These are phyloP conservation scores for Volvox africanus DNA, from an alignment of 139 green algal species.

Conservation along the genomic window DNA sequence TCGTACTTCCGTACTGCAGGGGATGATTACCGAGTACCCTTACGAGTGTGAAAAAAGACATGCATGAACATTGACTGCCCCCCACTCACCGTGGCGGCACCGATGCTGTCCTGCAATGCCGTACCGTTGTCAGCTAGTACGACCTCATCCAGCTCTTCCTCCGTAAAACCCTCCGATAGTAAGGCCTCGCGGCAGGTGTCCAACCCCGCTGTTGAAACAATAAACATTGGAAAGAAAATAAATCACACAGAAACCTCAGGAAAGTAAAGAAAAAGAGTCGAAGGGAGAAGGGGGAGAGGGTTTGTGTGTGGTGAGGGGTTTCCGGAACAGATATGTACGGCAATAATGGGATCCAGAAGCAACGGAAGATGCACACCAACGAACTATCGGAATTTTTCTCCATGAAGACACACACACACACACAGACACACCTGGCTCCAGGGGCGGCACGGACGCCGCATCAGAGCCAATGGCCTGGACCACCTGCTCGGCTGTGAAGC, in stretches of 20 bases:
- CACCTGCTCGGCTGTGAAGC: constrained; percentile 32
- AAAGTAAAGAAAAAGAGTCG: background rate
- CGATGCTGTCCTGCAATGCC: constrained; percentile 23
- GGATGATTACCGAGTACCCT: too few relatives aligned
- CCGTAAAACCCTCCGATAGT: constrained; percentile 5
- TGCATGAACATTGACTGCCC: background rate
- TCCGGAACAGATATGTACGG: background rate
- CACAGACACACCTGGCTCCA: constrained; percentile 22
- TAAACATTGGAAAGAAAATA: background rate
- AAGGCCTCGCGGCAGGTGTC: constrained; percentile 7
- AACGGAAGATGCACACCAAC: too few relatives aligned
- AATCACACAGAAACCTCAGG: too few relatives aligned
- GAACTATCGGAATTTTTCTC: too few relatives aligned
- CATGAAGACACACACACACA: background rate
- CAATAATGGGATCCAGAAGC: too few relatives aligned
- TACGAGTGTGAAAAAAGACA: background rate
- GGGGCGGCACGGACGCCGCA: constrained; percentile 8
- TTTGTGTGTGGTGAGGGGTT: background rate
- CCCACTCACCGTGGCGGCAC: constrained; percentile 3
- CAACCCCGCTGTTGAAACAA: background rate
- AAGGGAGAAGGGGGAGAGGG: background rate
- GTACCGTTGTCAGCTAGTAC: constrained; percentile 7
- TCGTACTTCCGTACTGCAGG: too few relatives aligned
- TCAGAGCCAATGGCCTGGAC: constrained; percentile 15
- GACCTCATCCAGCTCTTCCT: constrained; percentile 15